Conservation (phyloP, 768 basidiomycete genomes). For the Collybia sordida region DNA sequence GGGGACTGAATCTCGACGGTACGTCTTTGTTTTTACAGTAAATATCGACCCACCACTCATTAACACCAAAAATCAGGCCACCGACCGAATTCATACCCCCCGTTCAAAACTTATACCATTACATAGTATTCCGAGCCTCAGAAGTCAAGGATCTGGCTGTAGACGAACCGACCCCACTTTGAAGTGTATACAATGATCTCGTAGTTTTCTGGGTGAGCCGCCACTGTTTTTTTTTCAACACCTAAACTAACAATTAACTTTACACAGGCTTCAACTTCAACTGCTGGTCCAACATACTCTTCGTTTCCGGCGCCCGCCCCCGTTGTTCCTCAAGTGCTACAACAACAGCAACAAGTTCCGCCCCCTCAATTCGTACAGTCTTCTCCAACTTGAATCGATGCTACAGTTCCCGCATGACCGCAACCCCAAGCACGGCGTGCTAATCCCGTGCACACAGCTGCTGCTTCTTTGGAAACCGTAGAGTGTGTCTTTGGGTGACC, state of each 20-base stretch:
- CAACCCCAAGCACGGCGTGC: slow-evolving; percentile 21
- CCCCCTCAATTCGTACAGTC: not conserved
- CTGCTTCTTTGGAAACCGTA: slow-evolving; percentile 71
- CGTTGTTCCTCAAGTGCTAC: slow-evolving; percentile 28
- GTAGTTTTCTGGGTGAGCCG: slow-evolving; percentile 79
- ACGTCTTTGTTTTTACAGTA: slow-evolving; percentile 23
- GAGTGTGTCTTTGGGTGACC: slow-evolving; percentile 53
- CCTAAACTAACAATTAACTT: not conserved
- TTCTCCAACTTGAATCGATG: slow-evolving; percentile 24
- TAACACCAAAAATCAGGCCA: slow-evolving; percentile 40
- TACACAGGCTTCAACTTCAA: slow-evolving; percentile 1
- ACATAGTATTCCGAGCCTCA: slow-evolving; percentile 89
- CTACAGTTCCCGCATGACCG: slow-evolving; percentile 18
- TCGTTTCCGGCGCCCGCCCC: slow-evolving; percentile 15
- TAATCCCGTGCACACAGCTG: slow-evolving; percentile 67
- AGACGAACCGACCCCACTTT: slow-evolving; percentile 59
- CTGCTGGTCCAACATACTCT: not conserved
- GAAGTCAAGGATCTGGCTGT: slow-evolving; percentile 90
- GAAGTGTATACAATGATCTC: slow-evolving; percentile 80
- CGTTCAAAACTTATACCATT: slow-evolving; percentile 79
- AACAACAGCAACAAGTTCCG: slow-evolving; percentile 4
- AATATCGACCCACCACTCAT: not conserved
- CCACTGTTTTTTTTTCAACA: slow-evolving; percentile 6
- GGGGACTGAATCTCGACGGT: slow-evolving; percentile 86
- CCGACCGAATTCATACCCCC: slow-evolving; percentile 81